Base-by-base conservation (phyloP, 257 asterid genomes). In the Ophiorrhiza pumila region DNA sequence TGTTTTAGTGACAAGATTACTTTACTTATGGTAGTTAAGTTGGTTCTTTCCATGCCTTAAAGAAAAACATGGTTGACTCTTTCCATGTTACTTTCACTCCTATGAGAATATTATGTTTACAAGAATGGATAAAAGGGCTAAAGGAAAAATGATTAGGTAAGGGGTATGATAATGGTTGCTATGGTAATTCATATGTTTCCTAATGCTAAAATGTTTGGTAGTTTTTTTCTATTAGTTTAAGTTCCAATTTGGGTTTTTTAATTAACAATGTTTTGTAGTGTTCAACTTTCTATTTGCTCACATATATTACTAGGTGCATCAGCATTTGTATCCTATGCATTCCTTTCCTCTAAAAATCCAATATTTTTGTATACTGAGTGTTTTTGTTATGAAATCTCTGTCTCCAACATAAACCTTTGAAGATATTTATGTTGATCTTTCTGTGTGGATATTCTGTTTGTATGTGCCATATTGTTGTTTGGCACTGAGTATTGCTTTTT, bases 211-310 rank as follows among this genome's bases (percentile, higher is more conserved):
- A 15, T 31, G 45, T 18, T 52, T 31, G 37, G 10, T 68, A 37
- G 34, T 12, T 43, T 5, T n/a, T 34, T 68, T 32, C 29, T 8
- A 35, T 37, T 62, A 47, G 45, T 66, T 29, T 8, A 29, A n/a
- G n/a, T 58, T 43, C 11, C 43, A 34, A 46, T 5, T 69, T 45
- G 35, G 43, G 0, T 22, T 59, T 59, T 73, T 47, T 62, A 59
- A 13, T 23, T 5, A n/a, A 42, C 22, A 27, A 29, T 53, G 46
- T 65, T 72, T 57, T 77, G 31, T 46, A 12, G 43, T 47, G 59
- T 72, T 77, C 65, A 77, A 71, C 65, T 66, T 77, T 64, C 27
- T 72, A 47, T 47, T 9, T 22, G 13, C 71, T 58, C 31, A 22
- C 64, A 56, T 56, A 35, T 53, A 39, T 77, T 9, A 56, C 57